Percentiles rank a stretch among this genome's conserved stretches.
Conservation (phyloP, 208 protist genomes). For the Angomonas desouzai region DNA sequence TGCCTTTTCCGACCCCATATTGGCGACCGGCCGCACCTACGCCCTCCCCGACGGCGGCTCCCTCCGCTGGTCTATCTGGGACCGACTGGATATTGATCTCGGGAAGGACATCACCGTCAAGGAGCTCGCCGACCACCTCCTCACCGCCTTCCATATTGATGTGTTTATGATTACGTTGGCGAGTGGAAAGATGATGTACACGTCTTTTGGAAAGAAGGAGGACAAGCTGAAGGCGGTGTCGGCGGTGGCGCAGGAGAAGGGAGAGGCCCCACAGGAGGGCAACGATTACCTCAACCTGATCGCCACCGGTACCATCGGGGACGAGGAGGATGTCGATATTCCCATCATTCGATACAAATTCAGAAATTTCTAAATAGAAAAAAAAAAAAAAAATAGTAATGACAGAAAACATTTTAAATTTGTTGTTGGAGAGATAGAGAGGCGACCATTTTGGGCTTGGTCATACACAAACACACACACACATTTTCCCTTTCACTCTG, state of each 20-base stretch:
- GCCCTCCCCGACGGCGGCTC: conserved; percentile 38
- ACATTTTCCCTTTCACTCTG: no score
- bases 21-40: conserved; percentile 51
- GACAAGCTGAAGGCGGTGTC: conserved; percentile 67
- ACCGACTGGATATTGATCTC: conserved; percentile 94
- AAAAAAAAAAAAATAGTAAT: no score
- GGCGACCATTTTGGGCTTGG: no score
- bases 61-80: conserved; percentile 94
- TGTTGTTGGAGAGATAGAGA: no score
- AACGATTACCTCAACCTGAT: conserved; percentile 73
- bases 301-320: conserved; percentile 68
- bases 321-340: conserved; percentile 77
- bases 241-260: conserved; percentile 50
- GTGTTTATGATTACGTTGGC: conserved; percentile 90
- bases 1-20: conserved; percentile 94
- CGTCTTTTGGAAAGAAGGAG: conserved; percentile 70
- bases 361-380: conserved; percentile 34
- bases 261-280: conserved; percentile 44
- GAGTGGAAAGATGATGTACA: conserved; percentile 84
- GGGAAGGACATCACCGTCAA: conserved; percentile 92
- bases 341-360: conserved; percentile 78
- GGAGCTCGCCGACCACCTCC: conserved; percentile 89
- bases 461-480: no score
- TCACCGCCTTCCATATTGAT: conserved; percentile 87
- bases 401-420: conserved; percentile 1